Percentiles rank a stretch among this genome's conserved stretches.
Evolutionary conservation across 2,329 filamentous ascomycete species (phyloP).

Genomic region (Epichloe festucae): DNA sequence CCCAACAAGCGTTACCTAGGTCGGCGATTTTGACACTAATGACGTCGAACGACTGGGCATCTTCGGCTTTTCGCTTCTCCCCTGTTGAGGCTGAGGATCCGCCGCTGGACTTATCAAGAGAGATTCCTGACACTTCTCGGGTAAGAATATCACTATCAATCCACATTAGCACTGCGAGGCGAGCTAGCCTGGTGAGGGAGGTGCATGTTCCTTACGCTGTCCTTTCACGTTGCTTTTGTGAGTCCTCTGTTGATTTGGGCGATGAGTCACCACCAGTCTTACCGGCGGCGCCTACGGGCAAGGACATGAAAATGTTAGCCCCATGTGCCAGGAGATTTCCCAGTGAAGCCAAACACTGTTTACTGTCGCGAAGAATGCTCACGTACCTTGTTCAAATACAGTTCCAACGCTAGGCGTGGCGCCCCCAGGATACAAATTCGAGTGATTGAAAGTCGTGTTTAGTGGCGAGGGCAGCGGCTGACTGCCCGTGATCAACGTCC

Average conservation of each 20-base stretch:
- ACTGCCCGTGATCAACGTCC: constrained; percentile 92
- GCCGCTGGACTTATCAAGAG: constrained; percentile 59
- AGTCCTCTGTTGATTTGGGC: constrained; percentile 44
- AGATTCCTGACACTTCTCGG: constrained; percentile 88
- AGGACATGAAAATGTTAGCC: neutral
- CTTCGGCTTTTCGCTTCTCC: constrained; percentile 51
- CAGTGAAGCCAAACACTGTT: neutral
- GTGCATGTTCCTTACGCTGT: constrained; percentile 56
- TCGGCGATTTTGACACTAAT: constrained; percentile 99
- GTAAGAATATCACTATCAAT: constrained; percentile 65
- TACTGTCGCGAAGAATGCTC: neutral
- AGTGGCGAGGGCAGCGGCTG: constrained; percentile 91
- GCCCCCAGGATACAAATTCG: constrained; percentile 54
- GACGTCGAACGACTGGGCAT: constrained; percentile 48
- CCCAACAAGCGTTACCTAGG: constrained; percentile 96
- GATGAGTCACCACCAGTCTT: constrained; percentile 29
- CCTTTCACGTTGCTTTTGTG: constrained; percentile 78
- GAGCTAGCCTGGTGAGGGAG: neutral
- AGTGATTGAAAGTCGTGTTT: constrained; percentile 77
- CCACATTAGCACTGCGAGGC: constrained; percentile 5
- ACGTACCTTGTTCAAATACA: constrained; percentile 66
- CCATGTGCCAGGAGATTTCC: neutral
- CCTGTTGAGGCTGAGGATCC: constrained; percentile 37
- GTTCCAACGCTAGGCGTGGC: constrained; percentile 70
- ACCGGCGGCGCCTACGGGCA: constrained; percentile 19